These are phyloP conservation scores for Fusarium ramigenum DNA, from an alignment of 2,329 filamentous ascomycete species.

Conservation along the genomic window DNA sequence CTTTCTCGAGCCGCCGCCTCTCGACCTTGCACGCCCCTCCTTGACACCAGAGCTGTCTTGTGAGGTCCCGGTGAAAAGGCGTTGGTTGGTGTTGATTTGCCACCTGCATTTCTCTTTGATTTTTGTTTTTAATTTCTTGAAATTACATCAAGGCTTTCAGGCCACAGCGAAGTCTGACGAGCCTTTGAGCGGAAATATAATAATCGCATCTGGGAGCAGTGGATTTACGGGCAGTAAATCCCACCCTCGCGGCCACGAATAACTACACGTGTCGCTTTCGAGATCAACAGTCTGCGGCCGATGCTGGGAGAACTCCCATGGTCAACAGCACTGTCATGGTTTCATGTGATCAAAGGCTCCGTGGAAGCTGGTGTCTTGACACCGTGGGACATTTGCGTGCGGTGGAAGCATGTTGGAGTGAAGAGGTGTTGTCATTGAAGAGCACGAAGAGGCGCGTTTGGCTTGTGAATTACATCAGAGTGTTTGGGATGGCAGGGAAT, in stretches of 20 bases:
- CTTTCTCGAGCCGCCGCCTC: slow-evolving; percentile 53
- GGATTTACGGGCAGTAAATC: neutral
- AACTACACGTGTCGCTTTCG: neutral
- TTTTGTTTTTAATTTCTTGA: slow-evolving; percentile 27
- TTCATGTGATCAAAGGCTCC: slow-evolving; percentile 23
- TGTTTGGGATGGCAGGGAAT: slow-evolving; percentile 33
- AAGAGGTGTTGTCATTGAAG: slow-evolving; percentile 17
- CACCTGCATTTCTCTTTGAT: slow-evolving; percentile 42
- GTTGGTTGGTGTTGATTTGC: slow-evolving; percentile 51
- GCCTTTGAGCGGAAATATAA: slow-evolving; percentile 27
- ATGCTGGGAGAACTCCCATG: slow-evolving; percentile 1
- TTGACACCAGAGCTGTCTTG: slow-evolving; percentile 49
- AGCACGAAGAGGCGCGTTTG: slow-evolving; percentile 14
- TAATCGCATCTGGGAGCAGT: slow-evolving; percentile 21
- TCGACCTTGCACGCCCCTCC: slow-evolving; percentile 41
- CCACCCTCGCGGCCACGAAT: slow-evolving; percentile 1
- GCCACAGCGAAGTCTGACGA: slow-evolving; percentile 16
- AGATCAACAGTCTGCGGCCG: neutral
- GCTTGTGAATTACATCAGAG: slow-evolving; percentile 32
- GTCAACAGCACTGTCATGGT: slow-evolving; percentile 11
- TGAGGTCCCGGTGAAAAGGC: slow-evolving; percentile 53
- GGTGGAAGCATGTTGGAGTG: slow-evolving; percentile 22
- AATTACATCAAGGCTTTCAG: slow-evolving; percentile 30
- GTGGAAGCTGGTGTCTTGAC: slow-evolving; percentile 21
- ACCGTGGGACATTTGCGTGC: slow-evolving; percentile 21